Percentiles rank a stretch among this genome's conserved stretches.
phyloP scores from a whole-genome alignment of 2,329 filamentous ascomycete species.

The Allantophomopsis lycopodina region DNA sequence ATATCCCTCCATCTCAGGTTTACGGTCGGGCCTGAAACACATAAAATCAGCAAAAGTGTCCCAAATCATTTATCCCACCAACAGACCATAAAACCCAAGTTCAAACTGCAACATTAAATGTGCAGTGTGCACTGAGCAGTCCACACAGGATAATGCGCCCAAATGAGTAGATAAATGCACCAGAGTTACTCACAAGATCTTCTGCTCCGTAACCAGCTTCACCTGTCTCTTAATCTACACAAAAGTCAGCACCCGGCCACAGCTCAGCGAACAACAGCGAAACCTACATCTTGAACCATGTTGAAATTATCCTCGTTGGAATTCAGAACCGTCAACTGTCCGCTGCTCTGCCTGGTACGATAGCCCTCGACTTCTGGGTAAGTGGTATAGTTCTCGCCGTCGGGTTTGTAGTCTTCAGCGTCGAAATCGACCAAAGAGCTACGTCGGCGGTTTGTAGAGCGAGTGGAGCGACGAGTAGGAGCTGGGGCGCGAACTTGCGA shows the following conservation, averaged over 20 bases:
- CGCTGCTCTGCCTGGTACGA: too few relatives aligned
- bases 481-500: too few relatives aligned
- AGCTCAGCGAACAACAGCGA: slow-evolving; percentile 7
- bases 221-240: slow-evolving; percentile 65
- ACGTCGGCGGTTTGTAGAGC: too few relatives aligned
- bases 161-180: too few relatives aligned
- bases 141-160: background rate
- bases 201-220: slow-evolving; percentile 87
- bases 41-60: slow-evolving; percentile 2
- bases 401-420: too few relatives aligned
- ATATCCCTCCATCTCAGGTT: slow-evolving; percentile 71
- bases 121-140: background rate
- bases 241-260: background rate
- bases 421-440: too few relatives aligned
- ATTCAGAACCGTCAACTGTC: too few relatives aligned
- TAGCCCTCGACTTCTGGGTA: too few relatives aligned
- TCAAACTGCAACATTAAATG: slow-evolving; percentile 2
- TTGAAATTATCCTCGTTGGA: slow-evolving; percentile 4
- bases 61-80: slow-evolving; percentile 1
- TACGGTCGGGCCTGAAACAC: slow-evolving; percentile 47
- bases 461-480: too few relatives aligned
- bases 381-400: too few relatives aligned
- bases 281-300: slow-evolving; percentile 16
- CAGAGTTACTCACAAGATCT: slow-evolving; percentile 40
- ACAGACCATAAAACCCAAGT: too few relatives aligned